Conservation (phyloP, 257 asterid species). For the Solanum paucissectum region DNA sequence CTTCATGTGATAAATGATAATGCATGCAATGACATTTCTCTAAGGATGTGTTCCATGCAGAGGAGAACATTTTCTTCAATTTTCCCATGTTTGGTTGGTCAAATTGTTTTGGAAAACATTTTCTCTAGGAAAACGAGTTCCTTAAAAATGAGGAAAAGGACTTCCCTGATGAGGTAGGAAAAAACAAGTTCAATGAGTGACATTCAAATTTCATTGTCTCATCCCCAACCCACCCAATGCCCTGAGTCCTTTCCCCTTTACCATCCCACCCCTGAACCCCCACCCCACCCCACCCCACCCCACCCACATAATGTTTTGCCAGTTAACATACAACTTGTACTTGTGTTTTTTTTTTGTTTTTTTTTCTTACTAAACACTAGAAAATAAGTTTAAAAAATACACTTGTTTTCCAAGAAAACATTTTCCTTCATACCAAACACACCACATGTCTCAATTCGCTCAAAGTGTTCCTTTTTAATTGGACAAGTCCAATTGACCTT, state of each 20-base stretch:
- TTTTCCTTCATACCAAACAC: neutral
- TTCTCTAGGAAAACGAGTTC: too few species aligned
- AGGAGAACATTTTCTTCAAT: neutral
- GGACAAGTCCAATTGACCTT: neutral
- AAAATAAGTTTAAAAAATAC: neutral
- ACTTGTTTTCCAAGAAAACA: neutral
- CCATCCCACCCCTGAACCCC: neutral
- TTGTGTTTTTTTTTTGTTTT: too few species aligned
- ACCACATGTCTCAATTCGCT: neutral
- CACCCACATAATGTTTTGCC: neutral
- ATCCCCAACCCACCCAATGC: neutral
- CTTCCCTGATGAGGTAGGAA: neutral
- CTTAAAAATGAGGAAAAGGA: too few species aligned
- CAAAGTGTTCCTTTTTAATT: neutral
- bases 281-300: neutral
- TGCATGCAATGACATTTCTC: neutral
- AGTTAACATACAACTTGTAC: neutral
- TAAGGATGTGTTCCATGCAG: neutral
- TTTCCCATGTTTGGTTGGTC: neutral
- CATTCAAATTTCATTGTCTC: neutral
- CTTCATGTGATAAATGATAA: neutral
- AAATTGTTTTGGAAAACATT: neutral
- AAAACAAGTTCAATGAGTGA: neutral
- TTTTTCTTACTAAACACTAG: neutral
- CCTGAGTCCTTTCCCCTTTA: neutral